Evolutionary conservation across 495 filamentous ascomycete species (phyloP), one percentile per base, ranked within the genome.

Genomic region (Aspergillus ellipticus): DNA sequence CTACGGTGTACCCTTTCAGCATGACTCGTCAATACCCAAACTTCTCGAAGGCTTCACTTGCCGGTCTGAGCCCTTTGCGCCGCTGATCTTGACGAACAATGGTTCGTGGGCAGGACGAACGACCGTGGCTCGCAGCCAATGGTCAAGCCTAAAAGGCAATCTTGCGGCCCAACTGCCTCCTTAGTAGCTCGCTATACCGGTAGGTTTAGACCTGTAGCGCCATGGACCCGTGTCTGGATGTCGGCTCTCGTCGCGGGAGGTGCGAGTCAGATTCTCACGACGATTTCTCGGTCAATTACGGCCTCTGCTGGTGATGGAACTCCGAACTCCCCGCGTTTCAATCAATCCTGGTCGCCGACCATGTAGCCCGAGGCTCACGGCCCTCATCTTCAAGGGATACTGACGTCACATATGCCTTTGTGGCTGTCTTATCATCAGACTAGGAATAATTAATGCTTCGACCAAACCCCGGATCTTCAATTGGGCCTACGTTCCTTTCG

Each of bases 401-500:
- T 48, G 45, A 48, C 45, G 45, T 48, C 45, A 48, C 24, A 11
- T 7, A 48, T 31, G 11, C 45, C 45, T 24, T 24, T 48, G 45
- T 48, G 45, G 45, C 45, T 48, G 45, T 48, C 45, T 29, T 29
- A 48, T 29, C 24, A 29, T 21, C 24, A 22, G n/a, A 29, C 22
- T 48, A 48, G 21, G 22, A 26, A 48, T n/a, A 15, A 28, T 39
- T 52, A 11, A 20, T n/a, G 49, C 39, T 31, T 33, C 33, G 31
- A 49, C 17, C 56, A 59, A 54, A 59, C 51, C 56, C 56, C 51
- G 51, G 49, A 39, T 57, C 21, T 45, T 22, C 49, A 29, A 37
- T 48, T 49, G 24, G 49, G 28, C 13, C 7, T n/a, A 15, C 10
- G n/a, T n/a, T 28, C 24, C 13, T 39, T 39, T 4, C 4, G 35